Percentiles rank a stretch among this genome's conserved stretches.
phyloP scores from a whole-genome alignment of 2,329 filamentous ascomycete species.

The Diaporthe sp. region DNA sequence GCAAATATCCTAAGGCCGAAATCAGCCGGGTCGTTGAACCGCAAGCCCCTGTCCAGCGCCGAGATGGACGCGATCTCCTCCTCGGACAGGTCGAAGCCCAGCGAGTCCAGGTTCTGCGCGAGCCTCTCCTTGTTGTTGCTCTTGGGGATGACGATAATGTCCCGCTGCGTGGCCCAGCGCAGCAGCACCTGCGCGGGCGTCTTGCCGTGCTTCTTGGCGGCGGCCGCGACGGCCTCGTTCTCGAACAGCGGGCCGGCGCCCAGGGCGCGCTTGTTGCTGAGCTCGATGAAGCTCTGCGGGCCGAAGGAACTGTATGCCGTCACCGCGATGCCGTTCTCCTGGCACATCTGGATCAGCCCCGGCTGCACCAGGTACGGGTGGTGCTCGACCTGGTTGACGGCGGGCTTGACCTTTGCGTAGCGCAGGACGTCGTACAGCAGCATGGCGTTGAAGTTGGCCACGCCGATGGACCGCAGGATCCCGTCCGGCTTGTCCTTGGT shows the following conservation, averaged over 20 bases:
- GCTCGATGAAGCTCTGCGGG: slow-evolving; percentile 82
- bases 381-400: slow-evolving; percentile 89
- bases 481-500: slow-evolving; percentile 55
- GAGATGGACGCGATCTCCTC: slow-evolving; percentile 77
- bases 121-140: slow-evolving; percentile 68
- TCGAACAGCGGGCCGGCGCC: slow-evolving; percentile 79
- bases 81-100: slow-evolving; percentile 74
- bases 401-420: slow-evolving; percentile 80
- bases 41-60: slow-evolving; percentile 73
- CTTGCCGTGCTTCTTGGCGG: slow-evolving; percentile 79
- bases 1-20: slow-evolving; percentile 40
- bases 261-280: slow-evolving; percentile 77
- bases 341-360: slow-evolving; percentile 77
- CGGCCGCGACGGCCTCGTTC: slow-evolving; percentile 72
- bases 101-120: slow-evolving; percentile 76
- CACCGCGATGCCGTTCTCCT: slow-evolving; percentile 78
- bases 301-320: slow-evolving; percentile 91
- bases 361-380: slow-evolving; percentile 88
- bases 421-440: slow-evolving; percentile 84
- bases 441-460: slow-evolving; percentile 86
- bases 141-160: slow-evolving; percentile 87
- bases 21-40: slow-evolving; percentile 79
- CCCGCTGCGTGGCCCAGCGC: slow-evolving; percentile 90
- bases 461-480: slow-evolving; percentile 80
- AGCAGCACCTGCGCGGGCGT: slow-evolving; percentile 85